These are phyloP conservation scores for Nannochloropsis gaditana DNA, from an alignment of 108 stramenopile genomes.

Conservation along the genomic window DNA sequence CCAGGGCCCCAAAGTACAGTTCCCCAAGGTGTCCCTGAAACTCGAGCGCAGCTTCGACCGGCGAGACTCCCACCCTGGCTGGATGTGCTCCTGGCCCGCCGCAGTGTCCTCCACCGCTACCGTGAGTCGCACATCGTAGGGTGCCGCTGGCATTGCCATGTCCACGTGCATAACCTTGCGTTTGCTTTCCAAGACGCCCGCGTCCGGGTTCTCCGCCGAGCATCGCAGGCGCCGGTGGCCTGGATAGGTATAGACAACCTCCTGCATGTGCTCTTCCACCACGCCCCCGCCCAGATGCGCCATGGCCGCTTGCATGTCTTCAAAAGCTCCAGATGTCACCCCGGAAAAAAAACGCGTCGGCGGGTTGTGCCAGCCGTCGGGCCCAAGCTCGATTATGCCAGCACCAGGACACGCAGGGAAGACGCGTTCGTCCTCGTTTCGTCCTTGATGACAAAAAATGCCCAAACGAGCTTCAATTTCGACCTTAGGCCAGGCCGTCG, in stretches of 20 bases:
- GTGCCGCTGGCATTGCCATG: conserved; percentile 40
- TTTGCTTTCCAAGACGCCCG: not conserved
- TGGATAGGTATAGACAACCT: not conserved
- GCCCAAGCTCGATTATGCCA: not conserved
- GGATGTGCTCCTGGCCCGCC: not conserved
- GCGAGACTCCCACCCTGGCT: not conserved
- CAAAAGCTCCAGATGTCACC: not conserved
- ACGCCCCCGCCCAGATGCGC: not conserved
- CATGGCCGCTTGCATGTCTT: not conserved
- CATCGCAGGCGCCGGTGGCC: not conserved
- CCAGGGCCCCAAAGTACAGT: conserved; percentile 24
- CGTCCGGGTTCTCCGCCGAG: not conserved
- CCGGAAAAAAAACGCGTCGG: not conserved
- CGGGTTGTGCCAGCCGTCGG: not conserved
- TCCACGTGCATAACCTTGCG: conserved; percentile 8
- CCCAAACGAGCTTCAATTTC: conserved; percentile 16
- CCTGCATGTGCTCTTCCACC: not conserved
- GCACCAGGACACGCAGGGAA: not conserved
- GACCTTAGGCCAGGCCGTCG: not conserved
- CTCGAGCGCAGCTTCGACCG: conserved; percentile 28
- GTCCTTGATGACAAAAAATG: not conserved
- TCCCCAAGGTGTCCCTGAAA: conserved; percentile 26
- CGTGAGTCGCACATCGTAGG: conserved; percentile 43
- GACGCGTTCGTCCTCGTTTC: not conserved
- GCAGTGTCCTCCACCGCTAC: conserved; percentile 32